Percentiles rank a stretch among this genome's conserved stretches.
phyloP scores from a whole-genome alignment of 1,284 basidiomycete genomes.

The Cutaneotrichosporon sp. region DNA sequence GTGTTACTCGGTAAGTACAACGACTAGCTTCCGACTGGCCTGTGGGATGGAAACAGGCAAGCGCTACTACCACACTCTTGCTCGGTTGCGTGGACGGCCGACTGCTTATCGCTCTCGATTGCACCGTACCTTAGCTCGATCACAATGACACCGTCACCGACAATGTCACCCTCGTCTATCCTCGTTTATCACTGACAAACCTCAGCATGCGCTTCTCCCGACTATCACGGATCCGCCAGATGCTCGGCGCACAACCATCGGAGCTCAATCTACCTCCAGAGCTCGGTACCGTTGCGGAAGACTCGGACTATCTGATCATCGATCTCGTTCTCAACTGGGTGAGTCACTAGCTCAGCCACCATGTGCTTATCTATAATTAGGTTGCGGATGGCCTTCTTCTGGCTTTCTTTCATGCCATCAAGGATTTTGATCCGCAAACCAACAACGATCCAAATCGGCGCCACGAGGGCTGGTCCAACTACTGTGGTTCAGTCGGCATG shows the following conservation, averaged over 20 bases:
- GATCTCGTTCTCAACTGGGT: conserved; percentile 92
- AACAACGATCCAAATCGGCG: conserved; percentile 71
- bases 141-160: not conserved
- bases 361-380: conserved; percentile 17
- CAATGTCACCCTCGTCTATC: too few species aligned
- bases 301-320: conserved; percentile 77
- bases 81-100: too few species aligned
- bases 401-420: conserved; percentile 88
- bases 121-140: not conserved
- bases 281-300: conserved; percentile 63
- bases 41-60: too few species aligned
- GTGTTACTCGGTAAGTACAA: conserved; percentile 74
- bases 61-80: too few species aligned
- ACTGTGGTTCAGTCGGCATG: conserved; percentile 71
- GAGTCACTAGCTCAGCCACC: conserved; percentile 14
- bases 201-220: conserved; percentile 52
- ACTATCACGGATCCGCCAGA: conserved; percentile 48
- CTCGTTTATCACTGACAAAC: not conserved
- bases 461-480: conserved; percentile 85
- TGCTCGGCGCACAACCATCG: conserved; percentile 49
- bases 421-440: conserved; percentile 54
- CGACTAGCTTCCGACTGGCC: too few species aligned
- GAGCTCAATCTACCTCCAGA: conserved; percentile 49
- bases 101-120: not conserved
- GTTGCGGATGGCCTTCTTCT: conserved; percentile 81